Conservation (phyloP, 2,329 filamentous ascomycete species). For the Biscogniauxia sp. region DNA sequence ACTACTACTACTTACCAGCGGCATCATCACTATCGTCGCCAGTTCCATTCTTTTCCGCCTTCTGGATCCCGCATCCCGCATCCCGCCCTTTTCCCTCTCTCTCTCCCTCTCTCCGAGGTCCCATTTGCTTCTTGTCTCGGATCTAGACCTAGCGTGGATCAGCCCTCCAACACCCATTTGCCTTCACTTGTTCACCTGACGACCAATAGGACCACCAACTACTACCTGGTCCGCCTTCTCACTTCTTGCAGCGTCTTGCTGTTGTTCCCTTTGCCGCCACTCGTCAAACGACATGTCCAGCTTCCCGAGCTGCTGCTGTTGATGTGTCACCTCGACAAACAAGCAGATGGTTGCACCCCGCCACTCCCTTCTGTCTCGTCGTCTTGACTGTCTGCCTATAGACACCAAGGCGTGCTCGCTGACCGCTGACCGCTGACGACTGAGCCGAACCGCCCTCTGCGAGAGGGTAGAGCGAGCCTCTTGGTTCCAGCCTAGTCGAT, state of each 20-base stretch:
- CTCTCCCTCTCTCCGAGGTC: not conserved
- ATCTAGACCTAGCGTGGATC: not conserved
- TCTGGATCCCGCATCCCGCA: no score
- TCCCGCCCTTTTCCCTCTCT: no score
- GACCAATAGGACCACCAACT: not conserved
- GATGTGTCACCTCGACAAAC: constrained; percentile 22
- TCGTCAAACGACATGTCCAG: constrained; percentile 6
- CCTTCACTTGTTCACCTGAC: not conserved
- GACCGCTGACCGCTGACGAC: constrained; percentile 14
- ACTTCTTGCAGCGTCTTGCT: constrained; percentile 15
- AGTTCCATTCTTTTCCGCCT: no score
- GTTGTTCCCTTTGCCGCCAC: constrained; percentile 11
- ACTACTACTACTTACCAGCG: no score
- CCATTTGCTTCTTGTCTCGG: not conserved
- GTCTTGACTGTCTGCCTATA: constrained; percentile 9
- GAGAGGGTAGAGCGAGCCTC: constrained; percentile 7
- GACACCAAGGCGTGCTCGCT: constrained; percentile 16
- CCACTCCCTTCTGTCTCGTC: constrained; percentile 17
- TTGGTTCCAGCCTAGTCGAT: constrained; percentile 21
- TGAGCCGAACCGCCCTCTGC: not conserved
- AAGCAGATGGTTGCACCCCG: constrained; percentile 20
- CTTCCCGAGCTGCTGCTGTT: constrained; percentile 12
- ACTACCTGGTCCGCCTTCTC: constrained; percentile 2
- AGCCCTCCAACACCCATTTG: not conserved
- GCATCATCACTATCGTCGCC: no score